Base-by-base conservation (phyloP, 352 stramenopile genomes). In the Phytophthora sansomeana region DNA sequence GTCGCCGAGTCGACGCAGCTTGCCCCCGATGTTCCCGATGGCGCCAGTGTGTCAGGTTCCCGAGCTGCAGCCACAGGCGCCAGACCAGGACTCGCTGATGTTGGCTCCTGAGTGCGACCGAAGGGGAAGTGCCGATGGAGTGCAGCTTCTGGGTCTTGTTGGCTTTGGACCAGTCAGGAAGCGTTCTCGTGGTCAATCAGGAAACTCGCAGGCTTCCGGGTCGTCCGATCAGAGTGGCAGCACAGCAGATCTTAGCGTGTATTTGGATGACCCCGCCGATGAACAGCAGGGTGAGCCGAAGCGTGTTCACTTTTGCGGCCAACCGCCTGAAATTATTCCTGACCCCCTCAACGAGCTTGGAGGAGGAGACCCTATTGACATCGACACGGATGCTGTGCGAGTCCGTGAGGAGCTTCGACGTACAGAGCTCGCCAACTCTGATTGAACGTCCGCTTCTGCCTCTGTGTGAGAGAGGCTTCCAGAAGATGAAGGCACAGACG, bases 21-120 rank as follows among this genome's bases (percentile, higher is more conserved):
- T 87, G 56, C 78, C 85, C 6, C 77, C 79, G 1, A 83, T 90
- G 75, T 78, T 78, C 39, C 71, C 71, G 0, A 73, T 78, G 66
- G 64, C 59, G 10, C 61, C 58, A 0, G 55, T 71, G 9, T 53
- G 55, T 47, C 72, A 72, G 28, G 57, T 29, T 16, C 47, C 63
- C 13, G 68, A 67, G 28, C 42, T 67, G 36, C 60, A 70, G 21
- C 35, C 68, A 13, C 57, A 70, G n/a, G 54, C 50, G 21, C 50
- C 57, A 16, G 49, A 78, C 4, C 62, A 74, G 14, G 69, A 80
- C n/a, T 43, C 72, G 39, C 43, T 61, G 3, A 75, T 77, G 61
- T 38, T 72, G 46, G 58, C 56, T 2, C 30, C 49, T 13, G 65
- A 75, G 9, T 67, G 59, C 26, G 70, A 77, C 47, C 39, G 62